Conservation (phyloP, 1,284 basidiomycete genomes). For the Naganishia liquefaciens region DNA sequence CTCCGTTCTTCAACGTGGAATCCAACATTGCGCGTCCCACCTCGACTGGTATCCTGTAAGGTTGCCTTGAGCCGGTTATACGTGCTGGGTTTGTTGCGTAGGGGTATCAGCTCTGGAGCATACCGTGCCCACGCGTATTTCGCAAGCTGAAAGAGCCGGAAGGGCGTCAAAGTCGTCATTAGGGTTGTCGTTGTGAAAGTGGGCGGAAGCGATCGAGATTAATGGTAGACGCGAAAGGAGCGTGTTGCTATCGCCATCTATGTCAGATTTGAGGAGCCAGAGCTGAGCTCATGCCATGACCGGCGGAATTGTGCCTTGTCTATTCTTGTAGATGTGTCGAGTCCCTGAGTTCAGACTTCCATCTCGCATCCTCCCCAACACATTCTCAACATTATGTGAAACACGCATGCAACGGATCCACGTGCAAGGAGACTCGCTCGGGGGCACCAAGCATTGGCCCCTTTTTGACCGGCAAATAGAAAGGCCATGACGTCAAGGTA, state of each 20-base stretch:
- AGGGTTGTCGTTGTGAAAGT: background rate
- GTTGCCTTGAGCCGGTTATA: conserved; percentile 19
- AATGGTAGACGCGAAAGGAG: background rate
- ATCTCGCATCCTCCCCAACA: background rate
- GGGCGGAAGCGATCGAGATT: background rate
- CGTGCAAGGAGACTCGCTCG: background rate
- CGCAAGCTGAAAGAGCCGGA: conserved; percentile 47
- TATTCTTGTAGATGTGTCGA: no score
- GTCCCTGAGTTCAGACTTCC: background rate
- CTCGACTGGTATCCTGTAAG: conserved; percentile 17
- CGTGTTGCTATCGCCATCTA: background rate
- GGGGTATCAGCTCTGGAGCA: conserved; percentile 31
- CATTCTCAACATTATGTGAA: conserved; percentile 10
- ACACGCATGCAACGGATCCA: background rate
- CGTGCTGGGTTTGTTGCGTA: conserved; percentile 4
- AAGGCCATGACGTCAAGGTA: conserved; percentile 1
- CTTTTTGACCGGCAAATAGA: no score
- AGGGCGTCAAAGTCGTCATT: conserved; percentile 47
- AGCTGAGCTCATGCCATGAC: conserved; percentile 20
- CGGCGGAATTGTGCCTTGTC: background rate
- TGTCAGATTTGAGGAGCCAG: background rate
- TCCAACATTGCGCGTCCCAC: conserved; percentile 24
- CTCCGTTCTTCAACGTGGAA: conserved; percentile 24
- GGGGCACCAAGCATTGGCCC: background rate
- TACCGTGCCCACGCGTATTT: conserved; percentile 47